Evolutionary conservation across 179 eudicot species (phyloP), one percentile per base, ranked within the genome.

Genomic region (Gypsophila paniculata): DNA sequence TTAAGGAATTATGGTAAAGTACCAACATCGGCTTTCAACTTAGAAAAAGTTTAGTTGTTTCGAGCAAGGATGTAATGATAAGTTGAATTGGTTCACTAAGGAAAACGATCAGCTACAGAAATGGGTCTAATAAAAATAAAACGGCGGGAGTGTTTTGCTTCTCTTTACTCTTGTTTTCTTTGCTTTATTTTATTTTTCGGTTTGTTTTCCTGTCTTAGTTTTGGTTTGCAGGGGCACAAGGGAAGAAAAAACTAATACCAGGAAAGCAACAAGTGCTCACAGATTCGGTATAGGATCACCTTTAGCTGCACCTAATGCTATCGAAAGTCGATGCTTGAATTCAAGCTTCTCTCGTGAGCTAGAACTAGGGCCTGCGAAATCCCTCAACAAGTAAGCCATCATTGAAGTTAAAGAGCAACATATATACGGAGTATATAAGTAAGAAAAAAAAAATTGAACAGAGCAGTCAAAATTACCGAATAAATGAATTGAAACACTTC

Each of bases 231-330:
- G n/a, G n/a, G n/a, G n/a, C n/a, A n/a, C n/a, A n/a, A n/a, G n/a
- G n/a, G n/a, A 70, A 85, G 84, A 86, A 86, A 80, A 82, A 88
- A 85, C 85, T 75, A 85, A 89, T 84, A 85, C 90, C 93, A 84
- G 91, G 86, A 86, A 86, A 91, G 91, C 86, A 86, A 89, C 82
- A 87, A 91, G 87, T 88, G 98, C 97, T 93, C 97, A 89, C 98
- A 88, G 93, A 85, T 86, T 91, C 86, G 89, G 93, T 94, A 89
- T 85, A 89, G 76, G 96, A 89, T 93, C 98, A 93, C 98, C 98
- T 93, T 93, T 93, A 89, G 98, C 98, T 80, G 97, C 97, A 80
- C 97, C 99, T 71, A 94, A 83, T 82, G 99, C 99, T 84, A 94
- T 89, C 22, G 97, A 77, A 77, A 94, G 91, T 80, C 99, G 83